A percentile compares a stretch with the other conserved stretches of the same genome.
Conservation (phyloP, 208 protist species). For the Acanthamoeba healyi region DNA sequence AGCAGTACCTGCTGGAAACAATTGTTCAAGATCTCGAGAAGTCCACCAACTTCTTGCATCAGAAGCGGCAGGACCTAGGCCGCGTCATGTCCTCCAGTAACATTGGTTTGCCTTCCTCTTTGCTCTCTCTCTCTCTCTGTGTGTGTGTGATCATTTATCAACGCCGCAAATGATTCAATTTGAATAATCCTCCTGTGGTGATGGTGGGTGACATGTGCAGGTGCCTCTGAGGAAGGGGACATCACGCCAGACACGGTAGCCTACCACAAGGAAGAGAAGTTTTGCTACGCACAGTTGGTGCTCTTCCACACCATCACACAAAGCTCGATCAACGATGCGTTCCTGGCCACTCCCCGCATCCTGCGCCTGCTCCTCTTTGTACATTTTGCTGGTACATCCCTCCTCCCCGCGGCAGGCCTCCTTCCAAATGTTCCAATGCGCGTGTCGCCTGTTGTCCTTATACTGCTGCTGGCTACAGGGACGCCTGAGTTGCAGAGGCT, state of each 20-base stretch:
- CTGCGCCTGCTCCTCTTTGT: conserved; percentile 19
- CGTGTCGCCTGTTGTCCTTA: too few species aligned
- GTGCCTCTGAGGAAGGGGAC: neutral
- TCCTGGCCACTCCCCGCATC: neutral
- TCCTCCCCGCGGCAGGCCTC: neutral
- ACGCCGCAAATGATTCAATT: too few species aligned
- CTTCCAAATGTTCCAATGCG: neutral
- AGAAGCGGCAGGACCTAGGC: conserved; percentile 7
- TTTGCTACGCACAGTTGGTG: conserved; percentile 55
- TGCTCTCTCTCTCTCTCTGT: neutral
- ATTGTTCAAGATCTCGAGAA: neutral
- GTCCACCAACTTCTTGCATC: conserved; percentile 5
- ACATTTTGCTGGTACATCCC: conserved; percentile 7
- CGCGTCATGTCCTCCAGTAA: neutral
- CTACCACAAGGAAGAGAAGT: conserved; percentile 55
- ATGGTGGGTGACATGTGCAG: neutral
- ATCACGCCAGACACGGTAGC: conserved; percentile 24
- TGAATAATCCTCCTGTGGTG: neutral
- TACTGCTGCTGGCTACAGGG: neutral
- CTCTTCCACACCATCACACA: conserved; percentile 21
- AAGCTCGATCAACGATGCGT: neutral
- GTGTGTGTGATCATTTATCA: too few species aligned
- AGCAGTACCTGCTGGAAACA: neutral
- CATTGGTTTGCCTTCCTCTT: neutral
- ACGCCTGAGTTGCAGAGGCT: conserved; percentile 52